Base-by-base conservation (phyloP, 2,329 filamentous ascomycete genomes). In the Penicillium sp. region DNA sequence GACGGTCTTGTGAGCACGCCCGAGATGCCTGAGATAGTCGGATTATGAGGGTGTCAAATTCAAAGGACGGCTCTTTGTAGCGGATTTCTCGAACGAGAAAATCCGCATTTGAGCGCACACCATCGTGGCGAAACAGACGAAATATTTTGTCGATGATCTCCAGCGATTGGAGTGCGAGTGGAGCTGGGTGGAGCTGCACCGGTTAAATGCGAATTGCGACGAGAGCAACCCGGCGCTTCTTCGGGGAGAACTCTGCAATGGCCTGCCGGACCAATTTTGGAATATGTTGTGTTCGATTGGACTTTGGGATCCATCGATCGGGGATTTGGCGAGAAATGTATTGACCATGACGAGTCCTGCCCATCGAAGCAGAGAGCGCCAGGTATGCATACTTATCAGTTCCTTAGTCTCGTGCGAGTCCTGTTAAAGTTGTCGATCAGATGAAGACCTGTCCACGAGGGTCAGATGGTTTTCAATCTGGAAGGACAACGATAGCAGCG, bases 91-190 rank as follows among this genome's bases (percentile, higher is more conserved):
- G n/a, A 19, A 16, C 11, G 11, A 49, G 16, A 19, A 10, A 49
- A 49, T 3, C 2, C 44, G 19, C 44, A 49, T 18, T 35, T 37
- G 36, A 50, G 39, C 35, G 49, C 50, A 58, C 58, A 56, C 49
- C 49, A 56, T 59, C 46, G 59, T 63, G 61, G 61, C 61, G 59
- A 64, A 58, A 59, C n/a, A 50, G 39, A 33, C 39, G 36, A 59
- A 64, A 59, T 63, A 59, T 56, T 50, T 56, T 43, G 50, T 55
- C 22, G 58, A 56, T 51, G 54, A 58, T 57, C 53, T 43, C 51
- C 58, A 39, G 27, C 35, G 5, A 53, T 51, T 55, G 54, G 43
- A 46, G 9, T 43, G 19, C 14, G 55, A 52, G 58, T 58, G 41
- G 31, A 24, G 33, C 9, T 7, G 18, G 11, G 47, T 63, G 60